Evolutionary conservation across 2,329 filamentous ascomycete genomes (phyloP).

Genomic region (Venturia carpophila): DNA sequence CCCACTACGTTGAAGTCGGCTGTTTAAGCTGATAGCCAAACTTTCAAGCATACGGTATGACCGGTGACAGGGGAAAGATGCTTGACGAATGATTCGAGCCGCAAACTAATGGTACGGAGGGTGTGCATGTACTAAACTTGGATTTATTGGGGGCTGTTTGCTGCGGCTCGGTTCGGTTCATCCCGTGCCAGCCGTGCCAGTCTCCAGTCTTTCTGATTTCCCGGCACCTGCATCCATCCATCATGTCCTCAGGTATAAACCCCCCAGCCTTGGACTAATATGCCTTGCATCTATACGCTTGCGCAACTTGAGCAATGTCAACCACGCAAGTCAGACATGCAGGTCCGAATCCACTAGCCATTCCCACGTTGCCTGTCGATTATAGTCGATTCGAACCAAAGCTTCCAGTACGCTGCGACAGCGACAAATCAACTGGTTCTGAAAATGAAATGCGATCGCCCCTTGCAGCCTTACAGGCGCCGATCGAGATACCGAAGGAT

Average conservation of each 20-base stretch:
- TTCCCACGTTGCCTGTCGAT: not conserved
- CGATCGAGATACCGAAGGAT: not conserved
- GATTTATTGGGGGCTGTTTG: not conserved
- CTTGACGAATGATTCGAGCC: no score
- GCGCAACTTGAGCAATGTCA: not conserved
- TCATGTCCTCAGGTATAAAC: not conserved
- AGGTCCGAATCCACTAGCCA: not conserved
- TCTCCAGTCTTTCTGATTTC: not conserved
- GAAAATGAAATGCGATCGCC: constrained; percentile 4
- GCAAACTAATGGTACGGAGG: not conserved
- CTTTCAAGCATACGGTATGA: no score
- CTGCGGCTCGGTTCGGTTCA: not conserved
- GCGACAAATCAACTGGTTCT: not conserved
- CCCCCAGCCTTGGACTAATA: not conserved
- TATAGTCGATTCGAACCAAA: not conserved
- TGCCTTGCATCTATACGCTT: not conserved
- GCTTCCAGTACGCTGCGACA: not conserved
- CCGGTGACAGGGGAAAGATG: no score
- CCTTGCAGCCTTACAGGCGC: constrained; percentile 1
- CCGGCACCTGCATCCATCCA: not conserved
- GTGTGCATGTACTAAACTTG: not conserved
- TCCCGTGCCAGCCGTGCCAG: no score
- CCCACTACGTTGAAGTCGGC: no score
- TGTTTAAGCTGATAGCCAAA: no score
- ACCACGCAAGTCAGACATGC: not conserved